These are phyloP conservation scores for Gossypium thurberi DNA, from an alignment of 345 rosid genomes.

Conservation along the genomic window DNA sequence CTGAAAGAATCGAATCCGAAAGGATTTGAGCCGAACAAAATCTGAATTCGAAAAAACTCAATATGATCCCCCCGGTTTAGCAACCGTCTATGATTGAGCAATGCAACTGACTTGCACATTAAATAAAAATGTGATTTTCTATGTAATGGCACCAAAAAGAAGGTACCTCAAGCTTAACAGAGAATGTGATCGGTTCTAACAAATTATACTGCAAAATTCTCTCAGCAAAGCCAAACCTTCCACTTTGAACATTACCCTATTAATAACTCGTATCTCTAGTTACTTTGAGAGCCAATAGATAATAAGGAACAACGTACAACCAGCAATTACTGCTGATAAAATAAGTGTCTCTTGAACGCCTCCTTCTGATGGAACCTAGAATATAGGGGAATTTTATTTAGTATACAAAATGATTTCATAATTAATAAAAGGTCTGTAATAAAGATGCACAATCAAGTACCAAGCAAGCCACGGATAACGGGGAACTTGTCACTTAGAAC, in stretches of 20 bases:
- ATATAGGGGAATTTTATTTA: slow-evolving; percentile 2
- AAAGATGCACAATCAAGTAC: slow-evolving; percentile 31
- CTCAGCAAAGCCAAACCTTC: slow-evolving; percentile 6
- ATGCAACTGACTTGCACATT: background rate
- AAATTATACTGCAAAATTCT: slow-evolving; percentile 35
- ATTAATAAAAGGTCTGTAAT: background rate
- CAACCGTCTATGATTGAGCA: too few species aligned
- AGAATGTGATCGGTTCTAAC: slow-evolving; percentile 20
- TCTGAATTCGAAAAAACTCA: too few species aligned
- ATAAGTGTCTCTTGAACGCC: slow-evolving; percentile 77
- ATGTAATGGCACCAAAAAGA: slow-evolving; percentile 14
- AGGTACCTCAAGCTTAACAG: slow-evolving; percentile 9
- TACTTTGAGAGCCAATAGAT: slow-evolving; percentile 93
- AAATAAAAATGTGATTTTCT: background rate
- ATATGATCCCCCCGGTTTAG: too few species aligned
- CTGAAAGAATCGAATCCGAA: too few species aligned
- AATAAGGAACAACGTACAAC: slow-evolving; percentile 83
- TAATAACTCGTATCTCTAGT: slow-evolving; percentile 11
- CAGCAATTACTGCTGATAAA: slow-evolving; percentile 87
- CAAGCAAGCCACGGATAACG: slow-evolving; percentile 73
- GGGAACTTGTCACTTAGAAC: slow-evolving; percentile 84
- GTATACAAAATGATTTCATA: background rate
- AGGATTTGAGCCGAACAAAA: too few species aligned
- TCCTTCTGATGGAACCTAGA: slow-evolving; percentile 80
- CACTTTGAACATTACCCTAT: slow-evolving; percentile 10